phyloP scores from a whole-genome alignment of 2,329 filamentous ascomycete genomes.

The Cladobotryum protrusum region DNA sequence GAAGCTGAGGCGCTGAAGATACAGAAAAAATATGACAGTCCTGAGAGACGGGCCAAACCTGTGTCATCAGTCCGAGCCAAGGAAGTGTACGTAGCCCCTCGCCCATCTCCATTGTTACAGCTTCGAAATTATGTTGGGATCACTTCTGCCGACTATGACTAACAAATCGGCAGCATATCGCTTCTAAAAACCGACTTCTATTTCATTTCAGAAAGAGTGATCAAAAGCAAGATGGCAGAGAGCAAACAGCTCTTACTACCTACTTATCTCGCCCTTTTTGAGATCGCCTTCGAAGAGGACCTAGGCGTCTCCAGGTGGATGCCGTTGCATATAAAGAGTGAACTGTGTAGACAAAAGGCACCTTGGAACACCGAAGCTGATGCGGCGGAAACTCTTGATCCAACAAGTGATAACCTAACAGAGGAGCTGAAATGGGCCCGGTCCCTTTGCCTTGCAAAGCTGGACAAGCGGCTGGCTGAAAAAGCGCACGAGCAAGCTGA shows the following conservation, averaged over 20 bases:
- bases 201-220: too few relatives aligned
- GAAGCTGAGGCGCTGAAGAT: slow-evolving; percentile 6
- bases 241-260: too few relatives aligned
- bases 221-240: too few relatives aligned
- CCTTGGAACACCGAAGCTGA: too few relatives aligned
- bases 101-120: background rate
- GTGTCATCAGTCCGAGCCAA: background rate
- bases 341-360: too few relatives aligned
- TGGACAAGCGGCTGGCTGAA: slow-evolving; percentile 24
- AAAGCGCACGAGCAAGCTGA: slow-evolving; percentile 27
- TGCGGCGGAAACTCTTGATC: background rate
- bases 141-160: background rate
- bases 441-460: slow-evolving; percentile 2
- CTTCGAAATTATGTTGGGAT: background rate
- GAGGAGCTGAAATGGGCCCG: slow-evolving; percentile 19
- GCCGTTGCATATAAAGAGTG: too few relatives aligned
- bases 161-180: too few relatives aligned
- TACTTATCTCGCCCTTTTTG: too few relatives aligned
- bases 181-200: too few relatives aligned
- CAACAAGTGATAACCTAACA: slow-evolving; percentile 11
- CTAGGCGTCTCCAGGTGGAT: too few relatives aligned
- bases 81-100: background rate
- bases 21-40: background rate
- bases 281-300: too few relatives aligned
- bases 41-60: background rate